A percentile compares a stretch with the other conserved stretches of the same genome.
phyloP scores from a whole-genome alignment of 352 stramenopile genomes.

The Pythium sp. region DNA sequence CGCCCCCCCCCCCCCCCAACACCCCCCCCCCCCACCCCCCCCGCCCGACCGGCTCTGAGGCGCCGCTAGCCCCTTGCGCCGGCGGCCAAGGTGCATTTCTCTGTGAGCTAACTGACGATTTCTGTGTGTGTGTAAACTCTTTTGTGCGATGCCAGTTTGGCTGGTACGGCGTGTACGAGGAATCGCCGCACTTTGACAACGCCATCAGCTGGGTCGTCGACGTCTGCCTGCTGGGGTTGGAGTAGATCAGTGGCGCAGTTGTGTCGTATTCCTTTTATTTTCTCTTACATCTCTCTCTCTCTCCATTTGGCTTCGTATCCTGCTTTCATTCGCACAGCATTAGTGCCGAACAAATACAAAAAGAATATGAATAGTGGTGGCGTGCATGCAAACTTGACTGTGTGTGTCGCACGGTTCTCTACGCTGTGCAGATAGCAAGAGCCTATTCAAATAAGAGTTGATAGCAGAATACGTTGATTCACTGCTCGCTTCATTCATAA shows the following conservation, averaged over 20 bases:
- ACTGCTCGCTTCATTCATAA: not conserved
- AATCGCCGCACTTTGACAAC: constrained; percentile 39
- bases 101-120: not conserved
- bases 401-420: no score
- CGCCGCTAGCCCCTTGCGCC: no score
- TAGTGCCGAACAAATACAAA: no score
- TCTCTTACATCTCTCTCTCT: not conserved
- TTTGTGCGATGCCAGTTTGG: constrained; percentile 31
- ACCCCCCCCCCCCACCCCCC: no score
- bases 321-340: not conserved
- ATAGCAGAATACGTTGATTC: no score
- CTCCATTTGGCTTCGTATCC: not conserved
- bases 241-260: not conserved
- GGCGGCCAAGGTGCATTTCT: no score
- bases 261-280: not conserved
- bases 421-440: no score
- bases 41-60: no score
- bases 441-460: no score
- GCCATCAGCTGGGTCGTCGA: constrained; percentile 45
- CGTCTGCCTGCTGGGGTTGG: constrained; percentile 26
- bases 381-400: no score
- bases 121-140: constrained; percentile 11
- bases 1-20: no score
- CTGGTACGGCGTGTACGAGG: constrained; percentile 53
- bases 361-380: no score